phyloP scores from a whole-genome alignment of 225 moss, liverwort and hornwort species.

The Straminergon stramineum region DNA sequence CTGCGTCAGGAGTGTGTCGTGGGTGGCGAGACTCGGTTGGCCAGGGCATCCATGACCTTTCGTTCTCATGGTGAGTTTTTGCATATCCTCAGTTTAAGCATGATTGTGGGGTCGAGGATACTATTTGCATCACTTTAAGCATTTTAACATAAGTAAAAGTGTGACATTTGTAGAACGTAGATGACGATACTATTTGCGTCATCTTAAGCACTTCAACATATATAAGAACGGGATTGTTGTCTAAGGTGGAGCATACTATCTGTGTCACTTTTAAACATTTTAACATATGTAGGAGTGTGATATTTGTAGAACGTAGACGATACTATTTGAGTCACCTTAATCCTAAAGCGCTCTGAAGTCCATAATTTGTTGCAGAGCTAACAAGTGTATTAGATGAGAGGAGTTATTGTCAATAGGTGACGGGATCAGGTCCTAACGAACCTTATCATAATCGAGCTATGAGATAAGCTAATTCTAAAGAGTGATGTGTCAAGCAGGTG shows the following conservation, averaged over 20 bases:
- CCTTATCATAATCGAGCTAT: not conserved
- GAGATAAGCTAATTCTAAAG: not conserved
- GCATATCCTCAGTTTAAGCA: not conserved
- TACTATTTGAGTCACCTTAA: not conserved
- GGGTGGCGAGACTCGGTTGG: conserved; percentile 80
- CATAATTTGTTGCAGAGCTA: not conserved
- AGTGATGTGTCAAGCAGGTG: conserved; percentile 41
- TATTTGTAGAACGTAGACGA: not conserved
- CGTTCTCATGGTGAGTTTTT: conserved; percentile 56
- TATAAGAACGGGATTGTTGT: not conserved
- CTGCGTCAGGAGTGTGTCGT: conserved; percentile 63
- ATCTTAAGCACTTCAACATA: not conserved
- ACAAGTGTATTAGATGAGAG: not conserved
- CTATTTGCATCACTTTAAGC: not conserved
- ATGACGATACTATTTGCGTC: not conserved
- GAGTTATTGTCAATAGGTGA: too few species aligned
- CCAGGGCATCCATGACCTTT: conserved; percentile 62
- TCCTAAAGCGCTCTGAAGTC: not conserved
- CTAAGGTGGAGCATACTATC: not conserved
- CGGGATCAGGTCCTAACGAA: not conserved
- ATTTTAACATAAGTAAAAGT: not conserved
- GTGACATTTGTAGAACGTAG: not conserved
- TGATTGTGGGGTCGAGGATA: not conserved
- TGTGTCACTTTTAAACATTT: not conserved
- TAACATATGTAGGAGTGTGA: not conserved